Base-by-base conservation (phyloP, 352 stramenopile genomes). In the Globisporangium perplexum region DNA sequence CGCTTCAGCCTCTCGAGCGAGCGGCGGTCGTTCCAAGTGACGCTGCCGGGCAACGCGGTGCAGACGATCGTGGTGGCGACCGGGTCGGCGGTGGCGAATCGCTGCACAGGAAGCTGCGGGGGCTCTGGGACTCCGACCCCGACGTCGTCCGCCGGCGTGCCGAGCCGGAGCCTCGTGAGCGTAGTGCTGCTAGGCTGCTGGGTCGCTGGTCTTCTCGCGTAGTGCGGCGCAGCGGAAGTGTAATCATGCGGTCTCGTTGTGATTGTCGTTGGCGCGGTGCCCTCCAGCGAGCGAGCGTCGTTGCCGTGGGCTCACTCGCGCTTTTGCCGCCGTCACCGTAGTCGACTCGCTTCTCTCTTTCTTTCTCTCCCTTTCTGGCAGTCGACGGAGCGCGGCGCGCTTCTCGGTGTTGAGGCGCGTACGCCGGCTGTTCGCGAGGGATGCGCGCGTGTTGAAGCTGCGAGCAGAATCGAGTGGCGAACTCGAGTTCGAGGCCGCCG, bases 21-120 rank as follows among this genome's bases (percentile, higher is more conserved):
- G 39, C 24, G 23, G 39, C 39, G 39, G 17, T 45, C 39, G 39
- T 45, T 45, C 20, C 39, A 45, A 10, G 39, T 45, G 17, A 23
- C 20, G 39, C 39, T 45, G 39, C 39, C 39, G 10, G 39, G n/a
- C 8, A 45, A 45, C 20, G 39, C 39, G 20, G 39, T 45, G 7
- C 39, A 45, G n/a, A 45, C 39, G 17, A 45, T 45, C 20, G 20
- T 45, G 39, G 20, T 45, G 20, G 39, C 39, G 39, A 45, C 39
- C 10, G 39, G 39, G 39, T 45, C 39, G n/a, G 7, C 39, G 5
- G 39, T 45, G 39, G 20, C 39, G n/a, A 50, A 26, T 0, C 24
- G 28, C 11, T 30, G 10, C 18, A 23, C n/a, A n/a, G 28, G 30
- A 1, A 39, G 28, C 11, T 30, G 10, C 8, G 36, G 47, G 4